Evolutionary conservation across 331 rosid species (phyloP).

Genomic region (Rhamnella rubrinervis): DNA sequence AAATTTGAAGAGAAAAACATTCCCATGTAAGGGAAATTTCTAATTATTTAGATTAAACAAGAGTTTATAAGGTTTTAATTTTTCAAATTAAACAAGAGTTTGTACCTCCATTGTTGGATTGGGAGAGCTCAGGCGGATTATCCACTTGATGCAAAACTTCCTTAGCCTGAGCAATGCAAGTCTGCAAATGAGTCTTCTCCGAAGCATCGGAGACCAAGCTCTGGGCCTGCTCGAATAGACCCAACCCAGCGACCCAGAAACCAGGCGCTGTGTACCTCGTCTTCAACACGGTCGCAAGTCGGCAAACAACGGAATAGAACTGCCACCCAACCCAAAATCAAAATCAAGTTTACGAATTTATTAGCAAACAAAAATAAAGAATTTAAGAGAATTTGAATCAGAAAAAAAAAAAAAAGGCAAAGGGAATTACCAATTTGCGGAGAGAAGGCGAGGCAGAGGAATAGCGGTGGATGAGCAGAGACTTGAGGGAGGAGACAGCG

Average conservation of each 20-base stretch:
- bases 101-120: conserved; percentile 44
- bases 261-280: conserved; percentile 81
- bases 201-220: conserved; percentile 50
- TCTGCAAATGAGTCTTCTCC: conserved; percentile 54
- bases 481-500: conserved; percentile 56
- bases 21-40: too few species aligned
- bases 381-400: neutral
- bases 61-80: too few species aligned
- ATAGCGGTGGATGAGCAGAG: conserved; percentile 51
- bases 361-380: neutral
- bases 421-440: conserved; percentile 48
- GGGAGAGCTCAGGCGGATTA: conserved; percentile 40
- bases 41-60: too few species aligned
- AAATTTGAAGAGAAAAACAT: neutral
- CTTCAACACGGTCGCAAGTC: conserved; percentile 82
- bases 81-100: neutral
- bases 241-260: conserved; percentile 81
- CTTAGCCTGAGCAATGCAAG: conserved; percentile 65
- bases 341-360: neutral
- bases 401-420: neutral
- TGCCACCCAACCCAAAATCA: conserved; percentile 12
- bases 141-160: conserved; percentile 58
- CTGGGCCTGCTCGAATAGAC: conserved; percentile 65
- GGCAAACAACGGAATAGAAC: conserved; percentile 66
- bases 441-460: conserved; percentile 65